A percentile compares a stretch with the other conserved stretches of the same genome.
Evolutionary conservation across 768 basidiomycete species (phyloP).

Genomic region (Gloeopeniophorella convolvens): DNA sequence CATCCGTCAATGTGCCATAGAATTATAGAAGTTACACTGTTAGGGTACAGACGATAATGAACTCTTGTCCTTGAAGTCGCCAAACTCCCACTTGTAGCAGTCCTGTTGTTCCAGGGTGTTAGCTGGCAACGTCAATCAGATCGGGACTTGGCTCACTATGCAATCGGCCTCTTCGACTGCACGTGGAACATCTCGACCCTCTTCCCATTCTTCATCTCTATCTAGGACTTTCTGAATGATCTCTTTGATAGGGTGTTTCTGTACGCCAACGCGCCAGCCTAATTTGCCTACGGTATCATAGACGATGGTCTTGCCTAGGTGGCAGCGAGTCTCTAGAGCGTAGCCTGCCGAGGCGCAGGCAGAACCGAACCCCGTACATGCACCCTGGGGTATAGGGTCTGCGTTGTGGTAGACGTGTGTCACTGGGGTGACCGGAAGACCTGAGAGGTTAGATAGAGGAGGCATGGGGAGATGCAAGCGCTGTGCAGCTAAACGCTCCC

Average conservation of each 20-base stretch:
- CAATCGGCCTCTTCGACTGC: constrained; percentile 62
- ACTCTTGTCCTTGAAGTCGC: constrained; percentile 34
- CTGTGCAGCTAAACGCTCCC: constrained; percentile 53
- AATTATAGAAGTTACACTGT: constrained; percentile 3
- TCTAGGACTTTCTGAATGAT: constrained; percentile 50
- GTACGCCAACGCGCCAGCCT: constrained; percentile 53
- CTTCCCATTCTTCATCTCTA: constrained; percentile 40
- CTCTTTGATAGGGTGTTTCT: constrained; percentile 48
- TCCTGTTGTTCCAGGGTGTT: constrained; percentile 40
- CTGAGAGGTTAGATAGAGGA: constrained; percentile 19
- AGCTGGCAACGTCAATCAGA: constrained; percentile 5
- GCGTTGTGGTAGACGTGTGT: constrained; percentile 58
- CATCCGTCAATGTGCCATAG: neutral
- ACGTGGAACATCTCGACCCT: constrained; percentile 44
- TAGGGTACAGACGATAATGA: neutral
- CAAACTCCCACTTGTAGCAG: constrained; percentile 75
- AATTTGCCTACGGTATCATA: constrained; percentile 62
- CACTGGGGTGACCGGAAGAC: constrained; percentile 24
- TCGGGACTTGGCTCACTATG: too few species aligned
- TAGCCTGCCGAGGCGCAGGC: constrained; percentile 60
- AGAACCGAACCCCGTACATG: constrained; percentile 45
- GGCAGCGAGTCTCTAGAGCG: constrained; percentile 55
- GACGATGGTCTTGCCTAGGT: constrained; percentile 54
- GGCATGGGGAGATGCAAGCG: constrained; percentile 62
- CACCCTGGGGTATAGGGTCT: constrained; percentile 61